A percentile compares a stretch with the other conserved stretches of the same genome.
These are phyloP conservation scores for Podospora anserina DNA, from an alignment of 495 filamentous ascomycete species.

Conservation along the genomic window DNA sequence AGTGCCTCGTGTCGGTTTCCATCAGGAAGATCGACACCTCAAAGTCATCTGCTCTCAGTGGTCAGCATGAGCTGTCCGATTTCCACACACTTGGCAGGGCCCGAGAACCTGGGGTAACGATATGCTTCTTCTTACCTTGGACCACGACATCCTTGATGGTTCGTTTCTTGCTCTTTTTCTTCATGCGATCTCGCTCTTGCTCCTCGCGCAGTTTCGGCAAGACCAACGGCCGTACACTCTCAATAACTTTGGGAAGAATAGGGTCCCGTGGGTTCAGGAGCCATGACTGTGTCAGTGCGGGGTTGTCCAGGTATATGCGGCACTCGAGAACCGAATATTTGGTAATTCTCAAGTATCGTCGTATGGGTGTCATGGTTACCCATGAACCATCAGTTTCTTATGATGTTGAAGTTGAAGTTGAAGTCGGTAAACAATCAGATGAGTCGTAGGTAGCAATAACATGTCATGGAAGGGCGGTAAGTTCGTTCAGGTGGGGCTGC, in stretches of 20 bases:
- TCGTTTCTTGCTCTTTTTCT: constrained; percentile 60
- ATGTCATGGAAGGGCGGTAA: background rate
- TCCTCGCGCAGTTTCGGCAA: constrained; percentile 89
- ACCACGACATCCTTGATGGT: constrained; percentile 84
- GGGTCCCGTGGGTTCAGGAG: constrained; percentile 69
- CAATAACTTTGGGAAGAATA: constrained; percentile 75
- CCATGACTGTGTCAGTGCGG: constrained; percentile 74
- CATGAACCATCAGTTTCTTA: too few species aligned
- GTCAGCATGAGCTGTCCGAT: background rate
- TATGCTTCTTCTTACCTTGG: constrained; percentile 55
- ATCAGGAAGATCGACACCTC: constrained; percentile 92
- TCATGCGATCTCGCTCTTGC: constrained; percentile 60
- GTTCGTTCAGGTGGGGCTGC: background rate
- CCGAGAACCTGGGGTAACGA: background rate
- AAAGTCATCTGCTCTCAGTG: constrained; percentile 69
- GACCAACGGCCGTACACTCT: constrained; percentile 77
- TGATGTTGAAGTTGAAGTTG: background rate
- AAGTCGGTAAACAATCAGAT: background rate
- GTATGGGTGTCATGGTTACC: constrained; percentile 68
- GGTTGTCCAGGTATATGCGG: constrained; percentile 91
- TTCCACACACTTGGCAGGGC: background rate
- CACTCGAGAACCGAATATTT: constrained; percentile 90
- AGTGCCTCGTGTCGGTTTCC: constrained; percentile 81
- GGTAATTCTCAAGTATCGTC: constrained; percentile 78
- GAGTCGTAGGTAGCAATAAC: background rate